Base-by-base conservation (phyloP, 140 eudicot species). In the Ambrosia hybrid region DNA sequence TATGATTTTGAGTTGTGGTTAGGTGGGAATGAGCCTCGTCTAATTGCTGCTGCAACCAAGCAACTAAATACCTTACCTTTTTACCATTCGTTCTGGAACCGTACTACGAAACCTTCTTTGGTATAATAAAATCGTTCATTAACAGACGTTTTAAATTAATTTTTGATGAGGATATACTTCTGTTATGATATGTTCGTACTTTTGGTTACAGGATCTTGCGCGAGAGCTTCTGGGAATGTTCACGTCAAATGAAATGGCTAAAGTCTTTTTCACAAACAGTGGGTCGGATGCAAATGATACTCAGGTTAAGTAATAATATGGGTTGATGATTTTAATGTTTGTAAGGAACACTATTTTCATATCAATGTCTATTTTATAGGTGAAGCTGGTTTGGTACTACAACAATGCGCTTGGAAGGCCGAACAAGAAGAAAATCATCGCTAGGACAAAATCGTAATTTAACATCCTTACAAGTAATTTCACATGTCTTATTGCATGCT, bases 71-170 rank as follows among this genome's bases (percentile, higher is more conserved):
- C 85, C 36, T 77, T 91, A 77, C 97, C 97, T 5, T 91, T 91
- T 65, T 91, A 91, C 72, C 97, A 91, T 80, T 91, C 97, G 6
- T 88, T 88, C 69, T 91, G 97, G 97, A 91, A 91, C 73, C 86
- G 97, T 64, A 88, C 97, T 38, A 91, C 97, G 17, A 83, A 81
- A 78, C 96, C 93, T 5, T 79, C 97, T 46, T 65, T 91, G 96
- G 97, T 91, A 84, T 46, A 36, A 26, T 53, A 30, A 59, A 72
- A 34, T 17, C 52, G 14, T 71, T 43, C 53, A 56, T 52, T 8
- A 55, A 38, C 12, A 58, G 2, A 11, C 63, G n/a, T 3, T 15
- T 70, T 2, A 43, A 5, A 15, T 51, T 55, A 37, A 38, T 12
- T 38, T 21, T 58, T 11, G 17, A 36, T 59, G 71, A 70, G 52